Percentiles rank a stretch among this genome's conserved stretches.
Evolutionary conservation across 192 early-diverging fungal genomes (phyloP).

Genomic region (Lunasporangiospora selenospora): DNA sequence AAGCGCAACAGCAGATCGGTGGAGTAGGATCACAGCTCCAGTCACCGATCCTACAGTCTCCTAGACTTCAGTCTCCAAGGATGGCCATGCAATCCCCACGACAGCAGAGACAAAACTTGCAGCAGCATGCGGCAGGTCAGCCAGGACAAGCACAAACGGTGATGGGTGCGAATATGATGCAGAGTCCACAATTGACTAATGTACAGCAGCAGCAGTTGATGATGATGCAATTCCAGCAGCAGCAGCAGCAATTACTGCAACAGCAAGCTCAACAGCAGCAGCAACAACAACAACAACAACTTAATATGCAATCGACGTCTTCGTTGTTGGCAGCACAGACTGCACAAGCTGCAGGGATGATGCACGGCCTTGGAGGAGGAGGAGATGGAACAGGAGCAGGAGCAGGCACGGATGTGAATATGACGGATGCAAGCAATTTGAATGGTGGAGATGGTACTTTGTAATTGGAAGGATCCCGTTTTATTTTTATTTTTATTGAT

Average conservation of each 20-base stretch:
- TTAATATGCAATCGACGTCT: conserved; percentile 25
- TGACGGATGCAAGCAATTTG: not conserved
- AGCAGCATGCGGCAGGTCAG: not conserved
- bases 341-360: not conserved
- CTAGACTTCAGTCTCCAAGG: conserved; percentile 27
- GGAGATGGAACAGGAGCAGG: not conserved
- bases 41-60: conserved; percentile 28
- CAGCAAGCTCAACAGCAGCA: conserved; percentile 6
- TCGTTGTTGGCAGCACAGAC: conserved; percentile 17
- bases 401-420: not conserved
- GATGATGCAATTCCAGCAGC: conserved; percentile 27
- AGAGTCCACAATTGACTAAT: conserved; percentile 37
- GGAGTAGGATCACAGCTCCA: conserved; percentile 19
- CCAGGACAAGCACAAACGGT: conserved; percentile 19
- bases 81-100: conserved; percentile 37
- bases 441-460: not conserved
- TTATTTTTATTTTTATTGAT: conserved; percentile 4
- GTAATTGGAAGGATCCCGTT: not conserved
- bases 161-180: conserved; percentile 26
- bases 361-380: not conserved
- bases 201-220: conserved; percentile 23
- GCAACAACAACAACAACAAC: conserved; percentile 17
- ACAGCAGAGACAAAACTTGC: conserved; percentile 16
- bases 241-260: conserved; percentile 12
- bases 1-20: not conserved